Percentiles rank a stretch among this genome's conserved stretches.
These are phyloP conservation scores for Orobanche coerulescens DNA, from an alignment of 257 asterid species.

Conservation along the genomic window DNA sequence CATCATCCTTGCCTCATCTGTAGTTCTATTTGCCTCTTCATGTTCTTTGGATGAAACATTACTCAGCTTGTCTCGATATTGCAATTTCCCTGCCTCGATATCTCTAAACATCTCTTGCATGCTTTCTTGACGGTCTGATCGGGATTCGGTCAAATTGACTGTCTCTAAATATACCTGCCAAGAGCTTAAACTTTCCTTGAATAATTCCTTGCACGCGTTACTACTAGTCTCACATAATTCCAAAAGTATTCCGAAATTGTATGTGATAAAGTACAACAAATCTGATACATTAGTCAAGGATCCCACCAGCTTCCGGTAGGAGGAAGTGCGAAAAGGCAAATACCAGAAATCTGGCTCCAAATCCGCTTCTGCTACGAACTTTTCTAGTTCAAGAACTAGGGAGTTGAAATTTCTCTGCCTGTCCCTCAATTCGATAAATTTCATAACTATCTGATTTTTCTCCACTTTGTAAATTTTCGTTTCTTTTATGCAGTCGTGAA, in stretches of 20 bases:
- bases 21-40: conserved; percentile 12
- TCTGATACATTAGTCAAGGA: conserved; percentile 32
- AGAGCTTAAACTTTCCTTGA: conserved; percentile 29
- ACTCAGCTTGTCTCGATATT: neutral
- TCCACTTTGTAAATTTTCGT: conserved; percentile 4
- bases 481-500: conserved; percentile 37
- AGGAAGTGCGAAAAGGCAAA: conserved; percentile 40
- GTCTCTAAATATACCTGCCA: conserved; percentile 24
- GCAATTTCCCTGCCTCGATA: conserved; percentile 33
- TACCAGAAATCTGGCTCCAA: conserved; percentile 62
- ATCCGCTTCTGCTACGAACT: conserved; percentile 38
- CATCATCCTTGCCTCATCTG: conserved; percentile 14
- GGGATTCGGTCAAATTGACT: conserved; percentile 1
- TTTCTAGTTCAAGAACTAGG: conserved; percentile 31
- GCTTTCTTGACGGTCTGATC: conserved; percentile 17
- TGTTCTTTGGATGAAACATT: conserved; percentile 1
- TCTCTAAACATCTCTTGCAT: conserved; percentile 19
- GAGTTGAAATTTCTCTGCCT: conserved; percentile 26
- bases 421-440: conserved; percentile 21
- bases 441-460: neutral
- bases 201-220: conserved; percentile 27
- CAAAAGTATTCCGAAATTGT: conserved; percentile 29
- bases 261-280: conserved; percentile 31
- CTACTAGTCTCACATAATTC: conserved; percentile 20
- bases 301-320: conserved; percentile 38